These are phyloP conservation scores for Capsicum pubescens DNA, from an alignment of 257 asterid genomes.

Conservation along the genomic window DNA sequence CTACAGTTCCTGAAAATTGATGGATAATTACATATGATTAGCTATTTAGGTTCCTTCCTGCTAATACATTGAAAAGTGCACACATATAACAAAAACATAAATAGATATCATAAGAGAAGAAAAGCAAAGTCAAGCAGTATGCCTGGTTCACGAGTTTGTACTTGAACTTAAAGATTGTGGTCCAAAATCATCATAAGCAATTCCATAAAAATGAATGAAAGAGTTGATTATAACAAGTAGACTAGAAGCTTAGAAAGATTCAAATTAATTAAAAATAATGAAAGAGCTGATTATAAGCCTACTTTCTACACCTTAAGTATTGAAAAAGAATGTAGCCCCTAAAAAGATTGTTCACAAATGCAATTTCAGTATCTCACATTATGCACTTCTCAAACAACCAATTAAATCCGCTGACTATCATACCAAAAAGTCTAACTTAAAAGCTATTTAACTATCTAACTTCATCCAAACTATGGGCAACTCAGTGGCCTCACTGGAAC, in stretches of 20 bases:
- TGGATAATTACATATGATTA: too few relatives aligned
- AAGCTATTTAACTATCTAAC: background rate
- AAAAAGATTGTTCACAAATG: background rate
- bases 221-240: background rate
- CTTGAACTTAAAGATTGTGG: too few relatives aligned
- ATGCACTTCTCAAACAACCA: background rate
- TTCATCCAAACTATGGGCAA: background rate
- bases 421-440: background rate
- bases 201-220: too few relatives aligned
- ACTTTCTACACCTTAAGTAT: background rate
- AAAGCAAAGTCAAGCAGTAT: too few relatives aligned
- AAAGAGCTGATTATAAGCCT: background rate
- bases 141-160: too few relatives aligned
- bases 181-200: too few relatives aligned
- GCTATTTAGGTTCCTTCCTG: too few relatives aligned
- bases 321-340: background rate
- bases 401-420: too few relatives aligned
- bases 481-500: background rate
- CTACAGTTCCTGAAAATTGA: too few relatives aligned
- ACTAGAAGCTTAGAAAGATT: background rate
- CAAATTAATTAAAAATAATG: background rate
- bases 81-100: too few relatives aligned
- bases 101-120: too few relatives aligned
- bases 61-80: too few relatives aligned
- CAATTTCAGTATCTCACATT: background rate